Conservation (phyloP, 2,329 filamentous ascomycete genomes). For the Calonectria hawksworthii region DNA sequence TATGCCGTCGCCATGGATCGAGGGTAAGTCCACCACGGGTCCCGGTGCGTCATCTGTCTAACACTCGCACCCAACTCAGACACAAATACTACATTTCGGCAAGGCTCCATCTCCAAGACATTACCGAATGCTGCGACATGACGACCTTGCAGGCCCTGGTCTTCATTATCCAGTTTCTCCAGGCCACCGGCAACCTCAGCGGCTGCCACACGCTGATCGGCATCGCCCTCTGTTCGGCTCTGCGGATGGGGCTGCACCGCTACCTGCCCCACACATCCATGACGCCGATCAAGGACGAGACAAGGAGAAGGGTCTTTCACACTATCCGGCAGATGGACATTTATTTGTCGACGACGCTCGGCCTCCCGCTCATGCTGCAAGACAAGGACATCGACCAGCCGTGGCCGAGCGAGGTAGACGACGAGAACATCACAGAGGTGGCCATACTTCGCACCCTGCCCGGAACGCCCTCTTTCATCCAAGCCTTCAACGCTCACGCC, state of each 20-base stretch:
- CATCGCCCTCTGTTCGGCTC: not conserved
- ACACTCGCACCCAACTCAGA: not conserved
- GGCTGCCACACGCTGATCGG: not conserved
- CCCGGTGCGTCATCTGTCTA: not conserved
- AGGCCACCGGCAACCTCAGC: not conserved
- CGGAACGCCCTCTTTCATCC: not conserved
- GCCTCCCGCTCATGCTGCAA: not conserved
- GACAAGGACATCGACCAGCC: not conserved
- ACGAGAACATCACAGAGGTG: not conserved
- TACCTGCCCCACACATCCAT: not conserved
- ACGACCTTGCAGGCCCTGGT: not conserved
- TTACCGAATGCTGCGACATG: not conserved
- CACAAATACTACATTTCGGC: not conserved
- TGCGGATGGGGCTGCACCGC: not conserved
- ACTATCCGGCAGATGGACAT: not conserved
- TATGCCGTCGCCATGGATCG: not conserved
- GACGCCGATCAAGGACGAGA: not conserved
- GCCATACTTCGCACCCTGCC: not conserved
- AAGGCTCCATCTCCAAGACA: not conserved
- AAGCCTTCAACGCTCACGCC: not conserved
- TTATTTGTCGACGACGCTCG: not conserved
- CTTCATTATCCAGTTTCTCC: not conserved
- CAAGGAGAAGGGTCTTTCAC: not conserved
- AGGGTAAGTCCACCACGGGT: not conserved
- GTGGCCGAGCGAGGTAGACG: not conserved